Base-by-base conservation (phyloP, 2,329 filamentous ascomycete species). In the Metarhizium sp. region DNA sequence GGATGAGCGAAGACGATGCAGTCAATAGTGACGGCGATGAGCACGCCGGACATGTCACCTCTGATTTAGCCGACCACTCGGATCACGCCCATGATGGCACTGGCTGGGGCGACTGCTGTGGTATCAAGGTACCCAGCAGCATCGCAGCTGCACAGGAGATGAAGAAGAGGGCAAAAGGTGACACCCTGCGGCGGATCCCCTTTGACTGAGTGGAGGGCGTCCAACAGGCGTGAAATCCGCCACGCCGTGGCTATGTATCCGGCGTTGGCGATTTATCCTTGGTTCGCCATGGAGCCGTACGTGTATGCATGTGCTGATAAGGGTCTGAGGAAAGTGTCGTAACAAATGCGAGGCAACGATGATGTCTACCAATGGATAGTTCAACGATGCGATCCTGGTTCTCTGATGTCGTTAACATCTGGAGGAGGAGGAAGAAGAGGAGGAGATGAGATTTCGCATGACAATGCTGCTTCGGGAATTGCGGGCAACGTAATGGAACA, bases 41-140 rank as follows among this genome's bases (percentile, higher is more conserved):
- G 32, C 79, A 81, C 57, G 75, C 75, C 50, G 77, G 78, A 53
- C 78, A 75, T 53, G 46, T 18, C 29, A 14, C 52, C 20, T 40
- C 51, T 14, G 46, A 47, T 25, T 79, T 81, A 0, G 82, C 85
- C 52, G 74, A 74, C 59, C 81, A 84, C 60, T 74, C 84, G 30
- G 80, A 86, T 30, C 82, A 86, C 52, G 75, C 75, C 55, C 82
- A 84, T 60, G 81, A 86, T 52, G 80, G 81, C 50, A 82, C 77
- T 55, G 83, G 82, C 25, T 99, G 94, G 89, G 92, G 92, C 5
- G 94, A 99, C 70, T 99, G 94, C 71, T 99, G 94, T 68, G 94
- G 94, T 30, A 99, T 99, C 71, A 92, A 95, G 64, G 94, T 99
- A 16, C 95, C 94, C 0, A 96, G 92, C 67, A 92, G 90, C 53